phyloP scores from a whole-genome alignment of 2,329 filamentous ascomycete species.

The Fusarium bactridioides region DNA sequence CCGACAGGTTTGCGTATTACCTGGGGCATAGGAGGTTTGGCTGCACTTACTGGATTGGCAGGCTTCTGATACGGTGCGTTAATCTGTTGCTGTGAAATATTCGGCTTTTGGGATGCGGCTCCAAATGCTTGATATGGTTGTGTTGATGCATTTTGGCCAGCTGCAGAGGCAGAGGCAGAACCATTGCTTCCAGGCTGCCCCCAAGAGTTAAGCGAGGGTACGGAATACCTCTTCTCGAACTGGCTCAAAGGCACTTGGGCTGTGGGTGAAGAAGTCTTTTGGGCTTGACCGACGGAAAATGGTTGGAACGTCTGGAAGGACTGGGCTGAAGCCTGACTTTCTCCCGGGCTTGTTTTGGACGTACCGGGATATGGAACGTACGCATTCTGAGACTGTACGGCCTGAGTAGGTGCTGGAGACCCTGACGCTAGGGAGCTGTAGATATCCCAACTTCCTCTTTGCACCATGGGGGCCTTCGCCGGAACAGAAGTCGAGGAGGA shows the following conservation, averaged over 20 bases:
- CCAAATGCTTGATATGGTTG: neutral
- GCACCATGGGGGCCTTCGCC: neutral
- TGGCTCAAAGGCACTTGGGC: neutral
- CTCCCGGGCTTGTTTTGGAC: neutral
- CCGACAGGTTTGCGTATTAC: neutral
- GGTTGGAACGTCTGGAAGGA: neutral
- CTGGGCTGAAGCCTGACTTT: neutral
- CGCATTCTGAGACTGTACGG: neutral
- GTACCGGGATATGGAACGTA: neutral
- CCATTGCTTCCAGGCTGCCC: neutral
- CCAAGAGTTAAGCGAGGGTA: neutral
- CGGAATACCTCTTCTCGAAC: neutral
- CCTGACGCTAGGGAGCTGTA: neutral
- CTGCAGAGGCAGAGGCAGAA: neutral
- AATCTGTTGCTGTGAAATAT: neutral
- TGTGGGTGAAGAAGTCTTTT: neutral
- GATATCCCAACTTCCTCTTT: constrained; percentile 4
- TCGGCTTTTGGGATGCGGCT: neutral
- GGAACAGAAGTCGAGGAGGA: neutral
- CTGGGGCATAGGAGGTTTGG: neutral
- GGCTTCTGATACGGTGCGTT: neutral
- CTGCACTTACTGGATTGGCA: neutral
- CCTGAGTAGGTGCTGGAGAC: neutral
- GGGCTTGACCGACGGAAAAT: neutral
- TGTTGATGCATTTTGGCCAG: neutral